A percentile compares a stretch with the other conserved stretches of the same genome.
These are phyloP conservation scores for Cercophora sp. DNA, from an alignment of 495 filamentous ascomycete species.

Conservation along the genomic window DNA sequence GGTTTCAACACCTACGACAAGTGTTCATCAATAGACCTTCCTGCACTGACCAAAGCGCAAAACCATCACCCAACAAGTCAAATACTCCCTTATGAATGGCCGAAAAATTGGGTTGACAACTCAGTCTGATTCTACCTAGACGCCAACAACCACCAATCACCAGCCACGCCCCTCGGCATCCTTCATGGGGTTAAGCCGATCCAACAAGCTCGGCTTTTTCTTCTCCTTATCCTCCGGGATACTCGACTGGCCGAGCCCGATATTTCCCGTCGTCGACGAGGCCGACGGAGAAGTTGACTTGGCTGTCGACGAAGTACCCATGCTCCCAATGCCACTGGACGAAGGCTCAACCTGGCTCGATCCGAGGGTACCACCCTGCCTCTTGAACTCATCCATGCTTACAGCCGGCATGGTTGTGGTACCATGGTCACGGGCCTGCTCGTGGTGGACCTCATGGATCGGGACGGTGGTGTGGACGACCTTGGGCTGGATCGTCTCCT, in stretches of 20 bases:
- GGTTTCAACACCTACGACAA: no score
- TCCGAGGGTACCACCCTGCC: slow-evolving; percentile 54
- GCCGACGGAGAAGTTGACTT: background rate
- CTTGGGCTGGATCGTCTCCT: slow-evolving; percentile 60
- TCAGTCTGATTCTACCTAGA: no score
- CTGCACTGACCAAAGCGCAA: no score
- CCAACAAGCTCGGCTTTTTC: slow-evolving; percentile 36
- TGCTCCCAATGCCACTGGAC: slow-evolving; percentile 39
- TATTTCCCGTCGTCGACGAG: slow-evolving; percentile 6
- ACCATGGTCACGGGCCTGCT: slow-evolving; percentile 56
- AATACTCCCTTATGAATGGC: no score
- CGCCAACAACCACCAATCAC: no score
- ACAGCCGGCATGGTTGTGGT: slow-evolving; percentile 57
- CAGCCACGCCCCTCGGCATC: no score
- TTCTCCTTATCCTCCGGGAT: slow-evolving; percentile 4
- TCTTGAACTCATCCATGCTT: slow-evolving; percentile 56
- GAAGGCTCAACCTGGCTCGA: slow-evolving; percentile 47
- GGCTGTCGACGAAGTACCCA: background rate
- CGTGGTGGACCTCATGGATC: slow-evolving; percentile 62
- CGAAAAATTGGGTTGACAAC: no score
- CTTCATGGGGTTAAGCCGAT: slow-evolving; percentile 45
- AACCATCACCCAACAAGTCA: no score
- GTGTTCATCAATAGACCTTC: no score
- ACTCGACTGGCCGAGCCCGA: background rate
- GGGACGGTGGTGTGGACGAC: slow-evolving; percentile 66